Conservation (phyloP, 2,329 filamentous ascomycete species). For the Aspergillus terreus region DNA sequence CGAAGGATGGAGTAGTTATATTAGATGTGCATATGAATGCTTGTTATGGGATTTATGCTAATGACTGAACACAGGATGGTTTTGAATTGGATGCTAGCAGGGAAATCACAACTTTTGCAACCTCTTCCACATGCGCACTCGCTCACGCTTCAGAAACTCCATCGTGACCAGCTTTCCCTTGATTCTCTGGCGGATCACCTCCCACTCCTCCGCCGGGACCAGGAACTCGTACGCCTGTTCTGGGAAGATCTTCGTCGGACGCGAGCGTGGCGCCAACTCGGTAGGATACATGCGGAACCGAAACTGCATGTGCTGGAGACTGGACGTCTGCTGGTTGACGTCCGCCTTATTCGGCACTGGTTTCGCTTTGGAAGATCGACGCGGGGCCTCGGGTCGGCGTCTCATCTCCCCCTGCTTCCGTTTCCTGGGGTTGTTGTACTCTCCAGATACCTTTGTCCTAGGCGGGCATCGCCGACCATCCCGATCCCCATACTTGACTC, state of each 20-base stretch:
- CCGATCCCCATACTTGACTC: background rate
- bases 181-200: slow-evolving; percentile 3
- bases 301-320: slow-evolving; percentile 8
- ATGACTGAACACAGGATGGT: background rate
- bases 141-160: slow-evolving; percentile 4
- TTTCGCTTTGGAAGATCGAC: no score
- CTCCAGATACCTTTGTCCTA: background rate
- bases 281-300: slow-evolving; percentile 11
- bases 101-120: background rate
- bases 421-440: background rate
- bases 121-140: background rate
- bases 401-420: background rate
- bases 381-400: no score
- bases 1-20: background rate
- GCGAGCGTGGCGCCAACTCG: slow-evolving; percentile 13
- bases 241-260: slow-evolving; percentile 16
- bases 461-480: background rate
- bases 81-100: no score
- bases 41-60: background rate
- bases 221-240: slow-evolving; percentile 16
- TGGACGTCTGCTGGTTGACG: background rate
- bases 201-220: slow-evolving; percentile 11
- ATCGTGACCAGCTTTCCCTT: slow-evolving; percentile 9
- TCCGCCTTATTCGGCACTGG: no score
- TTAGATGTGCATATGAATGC: background rate